Evolutionary conservation across 139 green algal genomes (phyloP).

Genomic region (Closterium sp.): DNA sequence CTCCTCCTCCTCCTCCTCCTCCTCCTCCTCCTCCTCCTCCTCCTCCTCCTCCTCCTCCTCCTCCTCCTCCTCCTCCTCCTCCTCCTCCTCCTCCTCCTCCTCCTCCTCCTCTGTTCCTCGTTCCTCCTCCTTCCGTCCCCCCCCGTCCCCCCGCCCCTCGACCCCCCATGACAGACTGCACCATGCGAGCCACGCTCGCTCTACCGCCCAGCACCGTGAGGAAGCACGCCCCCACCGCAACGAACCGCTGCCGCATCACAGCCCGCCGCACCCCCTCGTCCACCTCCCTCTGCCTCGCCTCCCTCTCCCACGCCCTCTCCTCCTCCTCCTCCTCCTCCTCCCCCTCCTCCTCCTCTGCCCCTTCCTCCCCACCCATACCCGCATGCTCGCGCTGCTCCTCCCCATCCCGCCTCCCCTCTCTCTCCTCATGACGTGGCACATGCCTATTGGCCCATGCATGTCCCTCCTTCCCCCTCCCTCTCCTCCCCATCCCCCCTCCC

Average conservation of each 20-base stretch:
- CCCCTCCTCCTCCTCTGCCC: neutral
- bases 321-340: neutral
- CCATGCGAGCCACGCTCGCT: neutral
- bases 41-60: neutral
- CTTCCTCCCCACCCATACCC: neutral
- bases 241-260: neutral
- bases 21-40: neutral
- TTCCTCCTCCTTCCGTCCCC: no score
- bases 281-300: neutral
- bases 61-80: neutral
- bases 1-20: neutral
- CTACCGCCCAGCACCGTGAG: neutral
- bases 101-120: neutral
- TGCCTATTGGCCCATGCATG: neutral
- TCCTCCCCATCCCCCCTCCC: neutral
- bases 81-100: neutral
- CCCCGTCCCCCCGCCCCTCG: neutral
- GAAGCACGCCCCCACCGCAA: neutral
- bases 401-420: neutral
- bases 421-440: neutral
- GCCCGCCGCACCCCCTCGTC: neutral
- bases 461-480: neutral
- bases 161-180: neutral
- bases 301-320: neutral
- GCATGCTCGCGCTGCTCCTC: neutral